phyloP scores from a whole-genome alignment of 2,329 filamentous ascomycete genomes.

The Cryphonectria carpinicola region DNA sequence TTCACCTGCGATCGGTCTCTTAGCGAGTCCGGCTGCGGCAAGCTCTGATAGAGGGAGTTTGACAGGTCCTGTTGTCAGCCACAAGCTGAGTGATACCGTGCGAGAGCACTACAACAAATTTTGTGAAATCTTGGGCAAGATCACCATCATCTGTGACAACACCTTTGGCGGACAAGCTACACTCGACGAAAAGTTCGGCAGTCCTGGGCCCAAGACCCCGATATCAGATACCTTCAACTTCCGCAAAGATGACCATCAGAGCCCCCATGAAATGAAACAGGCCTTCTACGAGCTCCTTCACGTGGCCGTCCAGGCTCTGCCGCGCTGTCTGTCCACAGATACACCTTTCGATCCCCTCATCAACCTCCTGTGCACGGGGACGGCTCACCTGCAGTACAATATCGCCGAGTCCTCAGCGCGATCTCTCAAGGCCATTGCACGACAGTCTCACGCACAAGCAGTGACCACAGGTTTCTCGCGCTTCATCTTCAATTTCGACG shows the following conservation, averaged over 20 bases:
- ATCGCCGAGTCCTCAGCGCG: constrained; percentile 92
- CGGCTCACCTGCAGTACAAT: constrained; percentile 89
- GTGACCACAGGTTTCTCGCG: constrained; percentile 95
- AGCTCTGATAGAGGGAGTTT: constrained; percentile 62
- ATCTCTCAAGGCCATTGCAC: constrained; percentile 92
- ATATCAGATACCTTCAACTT: constrained; percentile 95
- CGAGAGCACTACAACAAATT: constrained; percentile 88
- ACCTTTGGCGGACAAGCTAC: constrained; percentile 96
- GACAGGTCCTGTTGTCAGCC: constrained; percentile 65
- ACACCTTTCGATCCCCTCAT: constrained; percentile 93
- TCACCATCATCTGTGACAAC: constrained; percentile 95
- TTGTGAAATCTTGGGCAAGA: constrained; percentile 92
- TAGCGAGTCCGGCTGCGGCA: constrained; percentile 34
- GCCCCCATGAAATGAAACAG: constrained; percentile 80
- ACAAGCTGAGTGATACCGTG: constrained; percentile 72
- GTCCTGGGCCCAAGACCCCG: constrained; percentile 87
- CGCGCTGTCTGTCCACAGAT: constrained; percentile 87
- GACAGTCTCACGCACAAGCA: constrained; percentile 89
- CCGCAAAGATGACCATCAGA: constrained; percentile 77
- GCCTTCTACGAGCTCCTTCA: constrained; percentile 95
- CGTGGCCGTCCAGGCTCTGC: constrained; percentile 92
- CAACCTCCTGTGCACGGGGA: constrained; percentile 93
- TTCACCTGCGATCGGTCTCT: constrained; percentile 39
- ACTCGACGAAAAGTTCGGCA: constrained; percentile 91
- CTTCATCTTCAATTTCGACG: constrained; percentile 99